Percentiles rank a stretch among this genome's conserved stretches.
phyloP scores from a whole-genome alignment of 495 filamentous ascomycete genomes.

The Aspergillus homomorphus region DNA sequence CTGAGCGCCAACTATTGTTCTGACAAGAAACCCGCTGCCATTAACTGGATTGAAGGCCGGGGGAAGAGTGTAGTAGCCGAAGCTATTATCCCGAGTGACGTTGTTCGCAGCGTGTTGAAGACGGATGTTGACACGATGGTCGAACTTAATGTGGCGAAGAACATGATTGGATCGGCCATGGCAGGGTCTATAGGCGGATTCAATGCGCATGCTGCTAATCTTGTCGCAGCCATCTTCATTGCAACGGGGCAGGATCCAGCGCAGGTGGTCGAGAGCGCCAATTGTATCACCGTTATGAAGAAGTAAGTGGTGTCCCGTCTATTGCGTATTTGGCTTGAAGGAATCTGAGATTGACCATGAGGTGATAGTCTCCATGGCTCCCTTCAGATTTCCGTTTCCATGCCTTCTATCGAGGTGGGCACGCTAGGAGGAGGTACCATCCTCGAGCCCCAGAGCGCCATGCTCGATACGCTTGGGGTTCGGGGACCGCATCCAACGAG shows the following conservation, averaged over 20 bases:
- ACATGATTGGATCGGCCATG: slow-evolving; percentile 87
- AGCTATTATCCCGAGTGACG: slow-evolving; percentile 79
- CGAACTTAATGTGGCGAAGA: slow-evolving; percentile 80
- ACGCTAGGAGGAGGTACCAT: slow-evolving; percentile 89
- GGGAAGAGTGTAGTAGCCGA: slow-evolving; percentile 89
- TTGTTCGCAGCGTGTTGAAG: slow-evolving; percentile 76
- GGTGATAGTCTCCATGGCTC: slow-evolving; percentile 65
- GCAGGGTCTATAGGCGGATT: slow-evolving; percentile 86
- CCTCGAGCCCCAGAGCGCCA: slow-evolving; percentile 82
- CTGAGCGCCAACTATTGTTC: slow-evolving; percentile 89
- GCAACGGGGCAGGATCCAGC: slow-evolving; percentile 92
- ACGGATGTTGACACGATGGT: slow-evolving; percentile 78
- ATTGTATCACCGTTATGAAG: slow-evolving; percentile 91
- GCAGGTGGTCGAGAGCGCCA: slow-evolving; percentile 84
- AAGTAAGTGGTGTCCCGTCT: too few relatives aligned
- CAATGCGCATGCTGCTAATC: slow-evolving; percentile 89
- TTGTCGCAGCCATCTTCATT: slow-evolving; percentile 85
- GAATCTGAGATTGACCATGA: slow-evolving; percentile 12
- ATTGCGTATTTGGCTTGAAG: too few relatives aligned
- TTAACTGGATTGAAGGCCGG: slow-evolving; percentile 94
- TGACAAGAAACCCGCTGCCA: slow-evolving; percentile 87
- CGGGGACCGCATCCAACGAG: slow-evolving; percentile 75
- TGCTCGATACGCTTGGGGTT: slow-evolving; percentile 88
- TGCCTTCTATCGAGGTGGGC: slow-evolving; percentile 90
- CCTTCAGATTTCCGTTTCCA: slow-evolving; percentile 85